Evolutionary conservation across 306 rosid species (phyloP).

Genomic region (Neltuma alba): DNA sequence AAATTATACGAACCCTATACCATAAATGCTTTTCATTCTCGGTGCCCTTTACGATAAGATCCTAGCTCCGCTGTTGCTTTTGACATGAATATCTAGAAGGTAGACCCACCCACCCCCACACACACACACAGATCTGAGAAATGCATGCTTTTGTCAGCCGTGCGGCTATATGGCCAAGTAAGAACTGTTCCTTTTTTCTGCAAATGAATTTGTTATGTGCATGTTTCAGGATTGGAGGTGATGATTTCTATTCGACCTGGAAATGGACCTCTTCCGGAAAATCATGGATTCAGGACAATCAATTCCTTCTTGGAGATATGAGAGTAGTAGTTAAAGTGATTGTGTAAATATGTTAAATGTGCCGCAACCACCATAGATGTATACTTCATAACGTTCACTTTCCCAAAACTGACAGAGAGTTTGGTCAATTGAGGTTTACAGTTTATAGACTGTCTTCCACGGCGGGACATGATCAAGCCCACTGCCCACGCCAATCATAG

Average conservation of each 20-base stretch:
- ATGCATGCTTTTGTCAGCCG: slow-evolving; percentile 11
- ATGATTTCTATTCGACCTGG: slow-evolving; percentile 82
- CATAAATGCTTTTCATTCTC: too few relatives aligned
- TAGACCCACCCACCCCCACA: too few relatives aligned
- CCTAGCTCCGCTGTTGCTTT: too few relatives aligned
- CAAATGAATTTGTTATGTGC: slow-evolving; percentile 3
- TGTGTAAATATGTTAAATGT: slow-evolving; percentile 34
- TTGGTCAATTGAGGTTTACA: background rate
- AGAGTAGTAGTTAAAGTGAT: slow-evolving; percentile 28
- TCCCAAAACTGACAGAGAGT: slow-evolving; percentile 16
- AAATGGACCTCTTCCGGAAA: slow-evolving; percentile 84
- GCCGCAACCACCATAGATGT: slow-evolving; percentile 8
- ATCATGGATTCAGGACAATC: slow-evolving; percentile 78
- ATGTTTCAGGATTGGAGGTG: slow-evolving; percentile 77
- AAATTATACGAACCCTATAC: too few relatives aligned
- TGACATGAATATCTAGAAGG: too few relatives aligned
- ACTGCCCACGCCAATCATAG: too few relatives aligned
- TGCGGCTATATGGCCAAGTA: slow-evolving; percentile 14
- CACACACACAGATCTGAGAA: too few relatives aligned
- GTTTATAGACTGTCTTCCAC: background rate
- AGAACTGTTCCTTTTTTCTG: slow-evolving; percentile 24
- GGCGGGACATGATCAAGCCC: too few relatives aligned
- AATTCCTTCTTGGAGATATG: slow-evolving; percentile 68
- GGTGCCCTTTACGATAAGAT: too few relatives aligned
- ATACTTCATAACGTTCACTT: slow-evolving; percentile 27